Evolutionary conservation across 352 stramenopile species (phyloP).

Genomic region (Pilasporangium apinafurcum): DNA sequence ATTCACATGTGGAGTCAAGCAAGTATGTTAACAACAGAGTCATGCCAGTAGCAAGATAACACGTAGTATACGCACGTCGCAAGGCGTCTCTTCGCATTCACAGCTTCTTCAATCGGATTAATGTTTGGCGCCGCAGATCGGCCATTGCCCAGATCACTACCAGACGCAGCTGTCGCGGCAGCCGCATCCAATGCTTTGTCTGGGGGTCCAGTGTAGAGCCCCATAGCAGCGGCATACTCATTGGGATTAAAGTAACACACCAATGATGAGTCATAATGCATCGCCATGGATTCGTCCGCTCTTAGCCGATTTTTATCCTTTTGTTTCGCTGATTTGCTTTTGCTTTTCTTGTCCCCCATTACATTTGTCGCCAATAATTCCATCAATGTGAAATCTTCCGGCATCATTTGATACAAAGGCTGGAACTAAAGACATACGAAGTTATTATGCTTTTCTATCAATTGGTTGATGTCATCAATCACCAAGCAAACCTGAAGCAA

Average conservation of each 20-base stretch:
- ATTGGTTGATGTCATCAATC: neutral
- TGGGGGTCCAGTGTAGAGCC: slow-evolving; percentile 43
- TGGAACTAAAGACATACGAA: slow-evolving; percentile 44
- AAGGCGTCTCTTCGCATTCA: slow-evolving; percentile 43
- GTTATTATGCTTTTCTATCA: too few relatives aligned
- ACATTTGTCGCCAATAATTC: slow-evolving; percentile 49
- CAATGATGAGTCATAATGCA: slow-evolving; percentile 70
- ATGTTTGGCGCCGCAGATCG: slow-evolving; percentile 14
- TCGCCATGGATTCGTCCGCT: slow-evolving; percentile 14
- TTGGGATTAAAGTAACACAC: slow-evolving; percentile 76
- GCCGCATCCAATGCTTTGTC: slow-evolving; percentile 8
- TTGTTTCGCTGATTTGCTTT: slow-evolving; percentile 27
- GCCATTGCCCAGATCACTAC: slow-evolving; percentile 3
- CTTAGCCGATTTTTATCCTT: slow-evolving; percentile 38
- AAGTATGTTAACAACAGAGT: neutral
- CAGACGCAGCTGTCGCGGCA: neutral
- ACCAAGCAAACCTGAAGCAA: slow-evolving; percentile 34
- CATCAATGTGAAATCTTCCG: slow-evolving; percentile 49
- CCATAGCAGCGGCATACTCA: slow-evolving; percentile 63
- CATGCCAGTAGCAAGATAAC: neutral
- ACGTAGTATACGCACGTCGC: slow-evolving; percentile 26
- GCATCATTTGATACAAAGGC: slow-evolving; percentile 60
- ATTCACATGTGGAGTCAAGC: neutral
- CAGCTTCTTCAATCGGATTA: slow-evolving; percentile 61
- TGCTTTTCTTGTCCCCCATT: slow-evolving; percentile 39